Percentiles rank a stretch among this genome's conserved stretches.
Conservation (phyloP, 1,284 basidiomycete genomes). For the Filobasidium uniguttulatum region DNA sequence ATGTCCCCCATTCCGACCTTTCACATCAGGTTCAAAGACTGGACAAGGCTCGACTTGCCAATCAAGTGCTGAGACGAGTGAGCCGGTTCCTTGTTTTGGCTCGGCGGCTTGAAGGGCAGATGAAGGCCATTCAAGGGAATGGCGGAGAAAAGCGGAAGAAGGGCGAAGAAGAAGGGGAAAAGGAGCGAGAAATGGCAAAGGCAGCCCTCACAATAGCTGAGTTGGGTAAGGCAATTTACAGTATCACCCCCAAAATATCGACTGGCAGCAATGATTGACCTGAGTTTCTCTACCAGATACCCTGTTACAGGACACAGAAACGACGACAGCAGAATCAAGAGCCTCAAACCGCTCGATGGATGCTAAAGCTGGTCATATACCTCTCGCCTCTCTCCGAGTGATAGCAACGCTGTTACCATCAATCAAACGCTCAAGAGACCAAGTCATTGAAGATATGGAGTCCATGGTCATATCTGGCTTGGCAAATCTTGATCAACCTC, state of each 20-base stretch:
- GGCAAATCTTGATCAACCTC: constrained; percentile 60
- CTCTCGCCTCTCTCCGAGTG: constrained; percentile 53
- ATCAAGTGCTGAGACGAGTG: constrained; percentile 65
- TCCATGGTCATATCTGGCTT: constrained; percentile 67
- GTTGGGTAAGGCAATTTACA: constrained; percentile 46
- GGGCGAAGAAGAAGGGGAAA: constrained; percentile 45
- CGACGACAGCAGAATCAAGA: constrained; percentile 13
- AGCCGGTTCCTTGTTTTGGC: constrained; percentile 70
- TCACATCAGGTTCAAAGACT: constrained; percentile 55
- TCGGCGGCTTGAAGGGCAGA: constrained; percentile 63
- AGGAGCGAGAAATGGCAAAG: constrained; percentile 70
- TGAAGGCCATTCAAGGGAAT: constrained; percentile 35
- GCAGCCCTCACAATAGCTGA: constrained; percentile 82
- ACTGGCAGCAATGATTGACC: not conserved
- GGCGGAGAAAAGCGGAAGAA: constrained; percentile 14
- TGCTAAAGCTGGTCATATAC: constrained; percentile 15
- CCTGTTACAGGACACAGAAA: constrained; percentile 5
- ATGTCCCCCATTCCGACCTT: constrained; percentile 61
- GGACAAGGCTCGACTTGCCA: constrained; percentile 60
- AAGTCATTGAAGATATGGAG: constrained; percentile 72
- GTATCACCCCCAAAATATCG: not conserved
- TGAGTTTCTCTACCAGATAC: not conserved
- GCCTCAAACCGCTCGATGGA: not conserved
- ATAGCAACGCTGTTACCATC: constrained; percentile 55
- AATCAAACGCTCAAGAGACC: constrained; percentile 54